Base-by-base conservation (phyloP, 352 stramenopile genomes). In the Phytophthora kernoviae region DNA sequence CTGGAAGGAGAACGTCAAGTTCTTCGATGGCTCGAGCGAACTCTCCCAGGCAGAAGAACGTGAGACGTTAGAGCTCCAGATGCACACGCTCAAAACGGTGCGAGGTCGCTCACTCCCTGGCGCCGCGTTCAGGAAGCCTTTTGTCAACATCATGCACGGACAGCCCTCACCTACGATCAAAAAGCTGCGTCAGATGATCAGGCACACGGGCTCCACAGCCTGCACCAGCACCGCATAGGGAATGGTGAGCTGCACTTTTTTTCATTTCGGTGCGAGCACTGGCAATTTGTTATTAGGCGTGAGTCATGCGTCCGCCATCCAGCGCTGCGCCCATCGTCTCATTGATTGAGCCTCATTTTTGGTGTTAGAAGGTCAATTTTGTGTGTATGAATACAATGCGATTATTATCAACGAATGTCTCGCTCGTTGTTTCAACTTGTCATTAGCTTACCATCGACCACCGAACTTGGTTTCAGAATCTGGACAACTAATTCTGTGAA, bases 1-100 rank as follows among this genome's bases (percentile, higher is more conserved):
- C 70, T 93, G 84, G 84, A 91, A 91, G 58, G 84, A 93, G 48
- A 86, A 93, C 56, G 84, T 93, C 65, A 91, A 84, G 65, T 93
- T 93, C 70, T 93, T 93, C 26, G 81, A 91, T 32, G 62, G 67
- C 51, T 72, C 74, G 42, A 68, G 56, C 14, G 68, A 84, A 8
- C 49, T 91, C 44, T 73, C 63, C 24, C 84, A 90, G 45, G 51
- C 59, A 0, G 78, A 93, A 20, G 79, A 93, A 64, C 71, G 78
- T 14, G 67, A 81, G 39, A 70, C 63, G 53, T 66, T 93, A 41
- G 60, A 86, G 57, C 58, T 75, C 2, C 79, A 84, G 42, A 65
- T 91, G 54, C 84, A 87, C 67, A 58, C 77, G 33, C 50, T 84
- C 42, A 76, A 87, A 47, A 79, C 84, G 34, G 68, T 73, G 17